These are phyloP conservation scores for Begonia fuchsioides DNA, from an alignment of 306 rosid species.

Conservation along the genomic window DNA sequence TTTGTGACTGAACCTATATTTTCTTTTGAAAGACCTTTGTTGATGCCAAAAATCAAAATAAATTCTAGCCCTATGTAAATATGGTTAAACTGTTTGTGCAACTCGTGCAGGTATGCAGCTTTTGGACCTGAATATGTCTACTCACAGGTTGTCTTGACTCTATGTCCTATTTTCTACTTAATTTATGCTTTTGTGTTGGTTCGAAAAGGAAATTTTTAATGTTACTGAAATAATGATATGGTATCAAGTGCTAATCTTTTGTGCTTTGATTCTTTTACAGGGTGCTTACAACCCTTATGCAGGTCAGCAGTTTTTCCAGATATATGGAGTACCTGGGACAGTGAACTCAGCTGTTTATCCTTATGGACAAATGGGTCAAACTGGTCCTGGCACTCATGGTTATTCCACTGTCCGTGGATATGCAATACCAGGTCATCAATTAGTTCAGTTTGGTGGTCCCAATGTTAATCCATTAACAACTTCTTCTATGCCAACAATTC, in stretches of 20 bases:
- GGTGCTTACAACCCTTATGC: constrained; percentile 51
- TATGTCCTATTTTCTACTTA: too few relatives aligned
- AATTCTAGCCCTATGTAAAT: too few relatives aligned
- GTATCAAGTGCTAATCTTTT: not conserved
- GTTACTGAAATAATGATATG: too few relatives aligned
- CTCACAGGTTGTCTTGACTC: constrained; percentile 38
- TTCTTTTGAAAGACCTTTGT: too few relatives aligned
- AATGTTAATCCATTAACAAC: constrained; percentile 60
- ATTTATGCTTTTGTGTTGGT: too few relatives aligned
- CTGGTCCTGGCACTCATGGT: constrained; percentile 62
- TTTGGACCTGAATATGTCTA: constrained; percentile 73
- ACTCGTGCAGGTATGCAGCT: constrained; percentile 62
- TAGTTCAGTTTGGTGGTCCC: constrained; percentile 70
- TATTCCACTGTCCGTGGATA: constrained; percentile 68
- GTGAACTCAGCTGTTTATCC: constrained; percentile 50
- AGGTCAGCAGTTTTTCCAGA: constrained; percentile 64
- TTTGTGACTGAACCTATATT: too few relatives aligned
- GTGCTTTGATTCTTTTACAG: constrained; percentile 19
- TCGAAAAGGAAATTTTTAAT: too few relatives aligned
- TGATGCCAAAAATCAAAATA: too few relatives aligned
- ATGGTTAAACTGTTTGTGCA: too few relatives aligned
- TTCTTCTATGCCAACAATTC: constrained; percentile 68
- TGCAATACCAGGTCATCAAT: constrained; percentile 67
- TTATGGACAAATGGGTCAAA: constrained; percentile 73
- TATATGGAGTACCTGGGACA: constrained; percentile 77